A percentile compares a stretch with the other conserved stretches of the same genome.
Evolutionary conservation across 2,329 filamentous ascomycete genomes (phyloP).

Genomic region (Pyrenochaeta sp.): DNA sequence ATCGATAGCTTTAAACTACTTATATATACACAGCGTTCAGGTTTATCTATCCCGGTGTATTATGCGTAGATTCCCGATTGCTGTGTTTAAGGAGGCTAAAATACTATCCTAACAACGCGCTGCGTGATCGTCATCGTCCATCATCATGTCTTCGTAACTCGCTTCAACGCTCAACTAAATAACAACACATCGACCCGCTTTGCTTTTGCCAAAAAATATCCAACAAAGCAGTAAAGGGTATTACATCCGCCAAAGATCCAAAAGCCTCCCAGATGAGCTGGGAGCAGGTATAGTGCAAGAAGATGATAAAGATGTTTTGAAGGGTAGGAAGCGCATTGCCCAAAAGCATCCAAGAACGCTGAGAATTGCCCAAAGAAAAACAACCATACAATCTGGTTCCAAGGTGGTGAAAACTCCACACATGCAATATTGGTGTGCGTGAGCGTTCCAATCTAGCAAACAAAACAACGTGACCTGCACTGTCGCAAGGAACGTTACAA

Average conservation of each 20-base stretch:
- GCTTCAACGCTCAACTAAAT: constrained; percentile 7
- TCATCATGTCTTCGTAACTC: constrained; percentile 22
- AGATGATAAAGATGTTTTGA: constrained; percentile 13
- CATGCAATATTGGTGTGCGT: constrained; percentile 44
- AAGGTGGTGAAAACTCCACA: constrained; percentile 25
- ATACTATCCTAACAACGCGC: constrained; percentile 15
- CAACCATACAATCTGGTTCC: constrained; percentile 29
- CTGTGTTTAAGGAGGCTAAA: not conserved
- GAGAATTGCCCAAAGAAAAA: constrained; percentile 6
- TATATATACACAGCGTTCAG: not conserved
- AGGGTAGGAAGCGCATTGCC: constrained; percentile 13
- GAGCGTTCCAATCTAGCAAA: constrained; percentile 50
- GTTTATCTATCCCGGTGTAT: not conserved
- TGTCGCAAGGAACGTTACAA: constrained; percentile 39
- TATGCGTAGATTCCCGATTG: not conserved
- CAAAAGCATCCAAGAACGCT: constrained; percentile 2
- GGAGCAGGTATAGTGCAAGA: constrained; percentile 41
- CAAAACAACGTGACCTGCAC: constrained; percentile 47
- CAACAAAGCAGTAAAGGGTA: constrained; percentile 28
- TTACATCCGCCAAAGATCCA: constrained; percentile 35
- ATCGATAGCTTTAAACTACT: too few relatives aligned
- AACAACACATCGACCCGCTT: constrained; percentile 18
- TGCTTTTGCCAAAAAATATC: constrained; percentile 18
- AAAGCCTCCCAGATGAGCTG: constrained; percentile 27
- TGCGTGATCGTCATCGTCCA: constrained; percentile 23